Percentiles rank a stretch among this genome's conserved stretches.
Conservation (phyloP, 2,329 filamentous ascomycete genomes). For the Bretziella fagacearum region DNA sequence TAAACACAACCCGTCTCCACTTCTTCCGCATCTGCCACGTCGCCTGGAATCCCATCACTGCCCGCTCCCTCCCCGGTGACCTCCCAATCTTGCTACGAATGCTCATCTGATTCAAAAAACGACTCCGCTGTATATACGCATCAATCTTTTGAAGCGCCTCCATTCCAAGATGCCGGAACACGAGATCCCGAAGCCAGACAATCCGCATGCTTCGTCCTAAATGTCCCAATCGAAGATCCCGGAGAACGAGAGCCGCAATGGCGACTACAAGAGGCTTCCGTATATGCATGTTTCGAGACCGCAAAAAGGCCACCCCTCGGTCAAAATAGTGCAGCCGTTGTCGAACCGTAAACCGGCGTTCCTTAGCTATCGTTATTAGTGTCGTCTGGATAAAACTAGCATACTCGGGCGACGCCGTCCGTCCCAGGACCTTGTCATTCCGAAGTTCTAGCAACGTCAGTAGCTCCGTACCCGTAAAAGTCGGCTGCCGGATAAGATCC, state of each 20-base stretch:
- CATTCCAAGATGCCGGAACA: constrained; percentile 12
- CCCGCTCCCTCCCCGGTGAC: not conserved
- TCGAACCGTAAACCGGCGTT: constrained; percentile 18
- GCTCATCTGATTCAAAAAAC: not conserved
- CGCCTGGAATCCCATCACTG: not conserved
- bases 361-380: constrained; percentile 6
- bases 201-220: constrained; percentile 21
- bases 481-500: constrained; percentile 19
- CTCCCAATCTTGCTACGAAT: not conserved
- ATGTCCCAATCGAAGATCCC: constrained; percentile 23
- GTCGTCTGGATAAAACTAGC: constrained; percentile 6
- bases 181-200: constrained; percentile 20
- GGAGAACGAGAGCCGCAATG: constrained; percentile 19
- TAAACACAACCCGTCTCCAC: constrained; percentile 2
- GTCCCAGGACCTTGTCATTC: constrained; percentile 2
- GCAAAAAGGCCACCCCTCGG: constrained; percentile 18
- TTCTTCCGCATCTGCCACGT: not conserved
- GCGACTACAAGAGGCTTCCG: constrained; percentile 19
- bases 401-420: constrained; percentile 7
- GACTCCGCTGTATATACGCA: not conserved
- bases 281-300: constrained; percentile 16
- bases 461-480: constrained; percentile 1
- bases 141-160: not conserved
- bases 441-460: constrained; percentile 8
- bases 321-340: constrained; percentile 20